Base-by-base conservation (phyloP, 306 rosid genomes). In the Hippophae gyantsensis region DNA sequence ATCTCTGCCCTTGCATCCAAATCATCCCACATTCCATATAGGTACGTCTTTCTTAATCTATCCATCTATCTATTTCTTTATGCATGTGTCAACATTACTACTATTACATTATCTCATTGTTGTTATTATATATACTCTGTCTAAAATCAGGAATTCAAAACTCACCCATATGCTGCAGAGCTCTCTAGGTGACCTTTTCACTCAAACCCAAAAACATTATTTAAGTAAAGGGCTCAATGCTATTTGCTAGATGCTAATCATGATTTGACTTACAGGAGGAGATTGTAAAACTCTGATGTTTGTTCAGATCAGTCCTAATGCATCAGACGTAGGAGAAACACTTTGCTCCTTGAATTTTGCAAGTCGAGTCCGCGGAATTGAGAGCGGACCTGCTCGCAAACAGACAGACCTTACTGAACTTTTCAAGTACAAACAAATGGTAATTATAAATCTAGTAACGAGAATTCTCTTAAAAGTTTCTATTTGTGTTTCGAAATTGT, bases 271-370 rank as follows among this genome's bases (percentile, higher is more conserved):
- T 77, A 76, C 86, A 92, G 99, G 99, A 47, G 96, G 99, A 73
- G 96, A 92, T 74, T 88, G 99, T 78, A 92, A 92, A 84, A 92
- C 99, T 9, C 65, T 92, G 65, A 92, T 92, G 99, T 87, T 92
- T 78, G 99, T 92, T 62, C 99, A 92, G 62, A 71, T 92, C 38
- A 84, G 99, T 73, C 99, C 99, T 11, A 83, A 87, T 61, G 71
- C 79, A 42, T 73, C 86, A 6, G 99, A 92, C 63, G 62, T 75
- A 42, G 99, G 99, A 62, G 99, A 93, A 56, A 93, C 99, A 54
- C 74, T 88, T 42, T 93, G 99, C 75, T 93, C 99, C 3, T 67
- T 93, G 66, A 88, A 93, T 76, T 93, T 93, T 70, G 97, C 97
- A 47, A 84, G 82, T 53, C 94, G 99, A 32, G 99, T 93, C 51